These are phyloP conservation scores for Umbelopsis isabellina DNA, from an alignment of 192 early-diverging fungal species.

Conservation along the genomic window DNA sequence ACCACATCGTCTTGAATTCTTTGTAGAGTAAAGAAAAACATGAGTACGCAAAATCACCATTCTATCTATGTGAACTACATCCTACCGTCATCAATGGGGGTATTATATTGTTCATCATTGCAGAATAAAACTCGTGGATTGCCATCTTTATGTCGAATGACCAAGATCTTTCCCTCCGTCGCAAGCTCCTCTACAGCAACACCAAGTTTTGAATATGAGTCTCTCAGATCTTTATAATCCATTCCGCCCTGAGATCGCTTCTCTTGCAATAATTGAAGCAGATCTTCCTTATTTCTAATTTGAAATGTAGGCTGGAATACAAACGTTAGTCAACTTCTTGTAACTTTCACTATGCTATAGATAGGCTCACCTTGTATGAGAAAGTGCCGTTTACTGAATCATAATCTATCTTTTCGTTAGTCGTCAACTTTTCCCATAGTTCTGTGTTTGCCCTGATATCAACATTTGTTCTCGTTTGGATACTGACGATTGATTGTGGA, in stretches of 20 bases:
- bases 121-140: constrained; percentile 68
- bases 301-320: constrained; percentile 64
- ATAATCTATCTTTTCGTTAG: constrained; percentile 70
- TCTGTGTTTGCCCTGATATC: constrained; percentile 58
- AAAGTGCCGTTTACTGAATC: constrained; percentile 59
- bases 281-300: constrained; percentile 71
- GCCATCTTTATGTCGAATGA: constrained; percentile 68
- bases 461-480: constrained; percentile 55
- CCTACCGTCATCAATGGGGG: constrained; percentile 57
- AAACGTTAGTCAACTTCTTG: neutral
- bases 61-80: neutral
- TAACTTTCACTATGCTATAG: neutral
- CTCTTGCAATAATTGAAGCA: constrained; percentile 62
- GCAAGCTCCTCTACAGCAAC: constrained; percentile 60
- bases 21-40: constrained; percentile 28
- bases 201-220: constrained; percentile 70
- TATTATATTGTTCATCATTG: constrained; percentile 60
- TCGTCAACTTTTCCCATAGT: constrained; percentile 58
- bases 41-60: neutral
- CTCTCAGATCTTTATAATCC: constrained; percentile 75
- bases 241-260: constrained; percentile 63
- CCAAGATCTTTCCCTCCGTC: constrained; percentile 57
- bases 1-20: constrained; percentile 82
- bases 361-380: constrained; percentile 62
- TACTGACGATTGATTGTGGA: constrained; percentile 62